These are phyloP conservation scores for Oenanthe sinensis DNA, from an alignment of 129 eudicot species.

Conservation along the genomic window DNA sequence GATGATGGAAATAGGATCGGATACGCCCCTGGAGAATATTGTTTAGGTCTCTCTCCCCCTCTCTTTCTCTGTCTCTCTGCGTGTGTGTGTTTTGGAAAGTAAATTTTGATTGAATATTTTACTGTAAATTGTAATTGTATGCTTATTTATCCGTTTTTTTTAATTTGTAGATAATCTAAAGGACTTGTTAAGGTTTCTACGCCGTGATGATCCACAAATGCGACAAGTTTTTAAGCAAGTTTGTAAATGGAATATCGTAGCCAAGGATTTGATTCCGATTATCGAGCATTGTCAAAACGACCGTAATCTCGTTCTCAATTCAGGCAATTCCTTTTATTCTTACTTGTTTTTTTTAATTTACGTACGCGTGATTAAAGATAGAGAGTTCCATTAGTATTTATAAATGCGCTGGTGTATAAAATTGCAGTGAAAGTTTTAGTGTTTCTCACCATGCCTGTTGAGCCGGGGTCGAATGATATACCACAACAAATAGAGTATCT, in stretches of 20 bases:
- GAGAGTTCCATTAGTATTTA: not conserved
- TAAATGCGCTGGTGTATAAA: not conserved
- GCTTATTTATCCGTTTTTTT: not conserved
- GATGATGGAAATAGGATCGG: conserved; percentile 34
- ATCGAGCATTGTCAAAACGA: conserved; percentile 65
- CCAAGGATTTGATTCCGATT: conserved; percentile 70
- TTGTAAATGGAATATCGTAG: conserved; percentile 86
- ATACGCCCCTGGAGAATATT: conserved; percentile 34
- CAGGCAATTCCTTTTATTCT: conserved; percentile 35
- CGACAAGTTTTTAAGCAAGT: conserved; percentile 93
- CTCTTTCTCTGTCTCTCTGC: not conserved
- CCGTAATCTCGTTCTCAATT: conserved; percentile 59
- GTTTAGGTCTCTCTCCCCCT: conserved; percentile 26
- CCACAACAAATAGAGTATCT: conserved; percentile 81
- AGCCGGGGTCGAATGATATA: conserved; percentile 65
- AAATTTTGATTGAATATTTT: not conserved
- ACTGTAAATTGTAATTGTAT: not conserved
- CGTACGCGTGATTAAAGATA: not conserved
- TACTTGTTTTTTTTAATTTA: not conserved
- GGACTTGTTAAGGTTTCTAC: conserved; percentile 80
- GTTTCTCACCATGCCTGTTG: conserved; percentile 92
- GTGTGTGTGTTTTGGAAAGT: not conserved
- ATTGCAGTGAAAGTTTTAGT: conserved; percentile 88
- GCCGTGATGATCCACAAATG: conserved; percentile 82
- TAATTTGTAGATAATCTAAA: conserved; percentile 67